These are phyloP conservation scores for Coniochaeta hoffmannii DNA, from an alignment of 2,329 filamentous ascomycete species.

Conservation along the genomic window DNA sequence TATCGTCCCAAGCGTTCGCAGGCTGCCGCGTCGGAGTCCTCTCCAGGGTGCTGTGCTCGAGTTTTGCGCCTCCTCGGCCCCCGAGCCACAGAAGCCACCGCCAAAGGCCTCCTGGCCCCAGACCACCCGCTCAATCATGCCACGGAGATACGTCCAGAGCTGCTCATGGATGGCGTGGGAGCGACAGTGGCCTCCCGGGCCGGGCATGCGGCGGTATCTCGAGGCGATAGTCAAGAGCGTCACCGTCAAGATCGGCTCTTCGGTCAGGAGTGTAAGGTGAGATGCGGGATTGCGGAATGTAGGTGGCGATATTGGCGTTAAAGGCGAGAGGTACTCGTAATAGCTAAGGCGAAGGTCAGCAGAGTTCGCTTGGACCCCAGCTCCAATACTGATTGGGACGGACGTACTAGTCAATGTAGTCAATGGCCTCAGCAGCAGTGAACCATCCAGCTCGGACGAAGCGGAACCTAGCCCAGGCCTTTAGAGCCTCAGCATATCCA, in stretches of 20 bases:
- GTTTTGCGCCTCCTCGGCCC: constrained; percentile 51
- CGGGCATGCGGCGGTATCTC: constrained; percentile 72
- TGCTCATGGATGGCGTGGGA: constrained; percentile 91
- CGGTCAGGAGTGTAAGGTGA: constrained; percentile 71
- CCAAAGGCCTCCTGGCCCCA: constrained; percentile 97
- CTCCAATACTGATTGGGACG: neutral
- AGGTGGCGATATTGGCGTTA: constrained; percentile 89
- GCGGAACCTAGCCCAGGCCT: constrained; percentile 84
- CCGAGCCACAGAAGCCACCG: constrained; percentile 73
- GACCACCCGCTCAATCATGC: constrained; percentile 90
- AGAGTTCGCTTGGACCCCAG: neutral
- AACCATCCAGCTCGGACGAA: constrained; percentile 98
- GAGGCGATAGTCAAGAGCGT: constrained; percentile 88
- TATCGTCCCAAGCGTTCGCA: constrained; percentile 86
- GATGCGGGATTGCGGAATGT: constrained; percentile 79
- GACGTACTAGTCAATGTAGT: constrained; percentile 83
- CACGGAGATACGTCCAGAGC: constrained; percentile 86
- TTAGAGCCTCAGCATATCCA: constrained; percentile 63
- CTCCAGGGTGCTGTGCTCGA: constrained; percentile 65
- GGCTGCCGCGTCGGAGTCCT: constrained; percentile 65
- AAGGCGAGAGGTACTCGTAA: constrained; percentile 81
- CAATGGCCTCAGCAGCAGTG: constrained; percentile 84
- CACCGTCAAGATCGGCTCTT: constrained; percentile 89
- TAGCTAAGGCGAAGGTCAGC: constrained; percentile 46
- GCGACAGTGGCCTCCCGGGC: constrained; percentile 73